Percentiles rank a stretch among this genome's conserved stretches.
phyloP scores from a whole-genome alignment of 805 yeast species.

The Saitoella complicata region DNA sequence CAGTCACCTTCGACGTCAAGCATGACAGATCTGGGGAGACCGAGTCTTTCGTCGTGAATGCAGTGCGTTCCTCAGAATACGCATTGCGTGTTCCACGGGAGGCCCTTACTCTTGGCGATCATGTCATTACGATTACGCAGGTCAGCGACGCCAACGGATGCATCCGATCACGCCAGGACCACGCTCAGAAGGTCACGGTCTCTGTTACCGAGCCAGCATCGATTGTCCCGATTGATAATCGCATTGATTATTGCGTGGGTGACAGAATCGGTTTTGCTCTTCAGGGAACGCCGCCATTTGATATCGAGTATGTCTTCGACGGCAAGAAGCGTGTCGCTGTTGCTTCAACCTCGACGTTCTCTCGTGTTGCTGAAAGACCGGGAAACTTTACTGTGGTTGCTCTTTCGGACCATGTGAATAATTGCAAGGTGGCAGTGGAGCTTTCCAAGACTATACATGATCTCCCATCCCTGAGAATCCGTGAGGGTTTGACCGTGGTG shows the following conservation, averaged over 20 bases:
- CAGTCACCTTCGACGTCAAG: slow-evolving; percentile 18
- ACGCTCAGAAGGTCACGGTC: slow-evolving; percentile 32
- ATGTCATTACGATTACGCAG: slow-evolving; percentile 39
- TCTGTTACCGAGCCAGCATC: slow-evolving; percentile 65
- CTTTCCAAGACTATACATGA: slow-evolving; percentile 32
- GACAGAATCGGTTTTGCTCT: slow-evolving; percentile 66
- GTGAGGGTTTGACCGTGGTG: slow-evolving; percentile 56
- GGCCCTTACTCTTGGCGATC: slow-evolving; percentile 50
- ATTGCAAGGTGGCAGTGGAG: slow-evolving; percentile 33
- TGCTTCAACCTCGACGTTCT: slow-evolving; percentile 31
- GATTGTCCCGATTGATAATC: slow-evolving; percentile 31
- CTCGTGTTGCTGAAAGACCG: slow-evolving; percentile 63
- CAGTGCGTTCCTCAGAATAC: background rate
- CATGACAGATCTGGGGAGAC: slow-evolving; percentile 44
- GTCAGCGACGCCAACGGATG: slow-evolving; percentile 63
- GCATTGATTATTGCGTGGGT: slow-evolving; percentile 69
- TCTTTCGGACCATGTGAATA: slow-evolving; percentile 56
- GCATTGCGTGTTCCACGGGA: background rate
- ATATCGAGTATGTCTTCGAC: slow-evolving; percentile 58
- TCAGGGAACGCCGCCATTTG: slow-evolving; percentile 68
- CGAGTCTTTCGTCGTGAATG: slow-evolving; percentile 24
- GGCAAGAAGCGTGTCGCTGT: slow-evolving; percentile 41
- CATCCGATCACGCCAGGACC: slow-evolving; percentile 19
- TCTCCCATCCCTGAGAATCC: slow-evolving; percentile 67
- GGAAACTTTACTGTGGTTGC: slow-evolving; percentile 59